Evolutionary conservation across 306 rosid genomes (phyloP).

Genomic region (Lathyrus oleraceus): DNA sequence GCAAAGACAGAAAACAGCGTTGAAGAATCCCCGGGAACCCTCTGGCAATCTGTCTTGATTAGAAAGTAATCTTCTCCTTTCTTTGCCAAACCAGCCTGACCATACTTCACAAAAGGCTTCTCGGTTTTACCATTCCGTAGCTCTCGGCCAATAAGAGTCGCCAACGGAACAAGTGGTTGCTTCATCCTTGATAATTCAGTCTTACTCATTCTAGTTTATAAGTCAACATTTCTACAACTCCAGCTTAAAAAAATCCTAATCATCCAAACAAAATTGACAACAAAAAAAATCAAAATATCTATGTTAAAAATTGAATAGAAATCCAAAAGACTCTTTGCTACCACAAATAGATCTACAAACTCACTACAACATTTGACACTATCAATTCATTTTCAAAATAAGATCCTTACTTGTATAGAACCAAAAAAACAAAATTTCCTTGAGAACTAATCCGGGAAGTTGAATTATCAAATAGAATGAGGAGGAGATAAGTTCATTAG

Average conservation of each 20-base stretch:
- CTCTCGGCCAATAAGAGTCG: slow-evolving; percentile 92
- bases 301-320: background rate
- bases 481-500: no score
- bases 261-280: slow-evolving; percentile 22
- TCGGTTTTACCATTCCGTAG: slow-evolving; percentile 72
- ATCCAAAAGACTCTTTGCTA: background rate
- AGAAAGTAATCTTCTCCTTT: slow-evolving; percentile 98
- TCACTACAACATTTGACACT: background rate
- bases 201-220: slow-evolving; percentile 69
- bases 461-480: no score
- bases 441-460: background rate
- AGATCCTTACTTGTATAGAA: slow-evolving; percentile 22
- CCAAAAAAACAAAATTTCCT: background rate
- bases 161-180: slow-evolving; percentile 77
- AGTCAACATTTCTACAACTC: slow-evolving; percentile 44
- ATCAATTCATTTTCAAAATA: background rate
- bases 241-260: slow-evolving; percentile 12
- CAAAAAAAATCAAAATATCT: background rate
- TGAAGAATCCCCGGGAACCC: slow-evolving; percentile 73
- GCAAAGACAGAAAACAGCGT: slow-evolving; percentile 89
- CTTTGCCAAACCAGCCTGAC: slow-evolving; percentile 99
- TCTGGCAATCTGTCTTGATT: slow-evolving; percentile 75
- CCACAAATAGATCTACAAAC: slow-evolving; percentile 33
- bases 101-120: slow-evolving; percentile 83
- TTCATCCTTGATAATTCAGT: slow-evolving; percentile 61